Base-by-base conservation (phyloP, 805 yeast species). In the Kodamaea hsintzibuensis region DNA sequence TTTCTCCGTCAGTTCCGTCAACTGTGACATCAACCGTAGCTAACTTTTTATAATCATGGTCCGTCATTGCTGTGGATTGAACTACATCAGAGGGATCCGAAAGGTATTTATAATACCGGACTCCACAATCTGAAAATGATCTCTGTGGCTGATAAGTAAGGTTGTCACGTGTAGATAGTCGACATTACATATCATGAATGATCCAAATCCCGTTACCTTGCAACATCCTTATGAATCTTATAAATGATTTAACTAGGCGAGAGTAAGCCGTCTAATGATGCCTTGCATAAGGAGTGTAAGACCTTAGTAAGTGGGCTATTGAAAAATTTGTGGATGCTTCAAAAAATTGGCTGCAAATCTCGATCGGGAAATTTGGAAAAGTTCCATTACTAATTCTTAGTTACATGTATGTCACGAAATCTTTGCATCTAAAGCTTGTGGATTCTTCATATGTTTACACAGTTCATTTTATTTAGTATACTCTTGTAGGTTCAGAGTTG, bases 1-100 rank as follows among this genome's bases (percentile, higher is more conserved):
- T 48, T 16, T 51, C 44, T n/a, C 25, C 48, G 45, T 46, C 54
- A 27, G 35, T 5, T 30, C 35, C 35, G 13, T 8, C 13, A 30
- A 30, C 35, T 5, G 35, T 30, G 35, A 30, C 13, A 12, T 30
- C 35, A 12, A 30, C 35, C 5, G 35, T 30, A 30, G 13, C 35
- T 12, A 12, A 30, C 35, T 30, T 30, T 12, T 30, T 30, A 8
- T 30, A 30, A 30, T 30, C 35, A 30, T 9, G 35, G 10, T 30
- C 35, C 13, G 35, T 30, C 35, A 30, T 30, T 5, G 35, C 35
- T 30, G 35, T 30, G 35, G 35, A 5, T 30, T 8, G 35, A 12
- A 5, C 8, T 30, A 12, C 35, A 30, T 30, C 10, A 10, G 10
- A 9, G 35, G 35, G 35, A 30, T 22, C 6, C 6, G 8, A 30